Evolutionary conservation across 768 basidiomycete genomes (phyloP).

Genomic region (Asterophora parasitica): DNA sequence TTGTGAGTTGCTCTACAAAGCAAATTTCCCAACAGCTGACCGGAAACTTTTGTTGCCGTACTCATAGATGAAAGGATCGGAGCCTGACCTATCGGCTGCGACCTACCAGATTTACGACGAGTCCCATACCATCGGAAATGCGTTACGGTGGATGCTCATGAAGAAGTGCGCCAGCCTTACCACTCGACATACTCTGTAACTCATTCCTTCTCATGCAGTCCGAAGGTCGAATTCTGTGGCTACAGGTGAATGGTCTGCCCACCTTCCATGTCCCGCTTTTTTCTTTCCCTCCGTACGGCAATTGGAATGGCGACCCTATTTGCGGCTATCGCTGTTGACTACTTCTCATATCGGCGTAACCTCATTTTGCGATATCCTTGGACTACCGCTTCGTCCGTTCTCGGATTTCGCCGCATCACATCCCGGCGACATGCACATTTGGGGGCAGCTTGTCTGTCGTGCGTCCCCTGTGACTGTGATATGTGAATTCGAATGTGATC

Average conservation of each 20-base stretch:
- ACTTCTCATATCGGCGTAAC: no score
- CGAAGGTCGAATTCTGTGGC: constrained; percentile 97
- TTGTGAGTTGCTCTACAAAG: constrained; percentile 25
- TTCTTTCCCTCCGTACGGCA: neutral
- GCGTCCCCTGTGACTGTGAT: neutral
- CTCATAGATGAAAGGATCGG: constrained; percentile 77
- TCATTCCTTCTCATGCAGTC: constrained; percentile 41
- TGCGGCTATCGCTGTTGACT: neutral
- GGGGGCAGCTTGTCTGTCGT: neutral
- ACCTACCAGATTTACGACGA: constrained; percentile 93
- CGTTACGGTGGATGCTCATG: constrained; percentile 97
- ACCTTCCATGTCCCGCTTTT: constrained; percentile 7
- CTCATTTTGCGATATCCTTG: neutral
- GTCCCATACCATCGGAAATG: constrained; percentile 94
- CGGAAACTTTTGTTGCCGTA: neutral
- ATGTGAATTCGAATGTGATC: neutral
- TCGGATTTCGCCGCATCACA: constrained; percentile 7
- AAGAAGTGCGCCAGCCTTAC: constrained; percentile 69
- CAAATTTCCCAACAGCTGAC: neutral
- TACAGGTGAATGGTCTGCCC: constrained; percentile 66
- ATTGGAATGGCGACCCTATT: neutral
- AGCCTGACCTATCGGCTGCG: constrained; percentile 77
- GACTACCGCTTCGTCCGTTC: neutral
- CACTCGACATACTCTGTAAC: neutral
- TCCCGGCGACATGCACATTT: neutral